Base-by-base conservation (phyloP, 2,329 filamentous ascomycete species). In the Aspergillus melleus region DNA sequence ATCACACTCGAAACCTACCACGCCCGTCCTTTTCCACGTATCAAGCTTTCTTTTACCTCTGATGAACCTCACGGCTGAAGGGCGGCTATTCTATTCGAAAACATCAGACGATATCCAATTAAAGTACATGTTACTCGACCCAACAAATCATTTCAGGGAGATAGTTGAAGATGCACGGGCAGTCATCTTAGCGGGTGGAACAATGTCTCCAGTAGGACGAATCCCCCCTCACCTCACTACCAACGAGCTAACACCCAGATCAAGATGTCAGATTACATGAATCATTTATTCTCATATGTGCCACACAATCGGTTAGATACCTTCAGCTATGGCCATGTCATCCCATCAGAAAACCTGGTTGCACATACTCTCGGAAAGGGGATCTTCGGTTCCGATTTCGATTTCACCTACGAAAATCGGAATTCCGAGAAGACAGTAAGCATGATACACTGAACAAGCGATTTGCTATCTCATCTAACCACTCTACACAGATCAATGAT, bases 271-370 rank as follows among this genome's bases (percentile, higher is more conserved):
- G 95, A 98, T 77, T 99, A 96, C 76, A 88, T 85, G 39, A 84
- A 89, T 4, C 91, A 97, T 68, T 82, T 99, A 0, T 95, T 99
- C 63, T 90, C 94, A 0, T 89, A 90, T 52, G 75, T 96, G 0
- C 72, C 84, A 0, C 66, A 82, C 0, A 76, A 80, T 0, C 86
- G 86, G 58, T 84, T 98, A 49, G 88, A 84, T 10, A 96, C 91
- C 0, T 84, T 97, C 30, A 97, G 92, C 66, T 99, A 94, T 72
- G 93, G 92, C 0, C 95, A 99, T 76, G 93, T 99, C 50, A 96
- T 99, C 56, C 94, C 95, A 0, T 76, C 85, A 0, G 85, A 87
- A 3, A 96, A 92, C 64, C 83, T 99, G 2, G 86, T 91, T 56
- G 93, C 92, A 1, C 89, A 89, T 77, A 88, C 90, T 0, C 76